Evolutionary conservation across 345 rosid species (phyloP).

Genomic region (Lepidium sativum): DNA sequence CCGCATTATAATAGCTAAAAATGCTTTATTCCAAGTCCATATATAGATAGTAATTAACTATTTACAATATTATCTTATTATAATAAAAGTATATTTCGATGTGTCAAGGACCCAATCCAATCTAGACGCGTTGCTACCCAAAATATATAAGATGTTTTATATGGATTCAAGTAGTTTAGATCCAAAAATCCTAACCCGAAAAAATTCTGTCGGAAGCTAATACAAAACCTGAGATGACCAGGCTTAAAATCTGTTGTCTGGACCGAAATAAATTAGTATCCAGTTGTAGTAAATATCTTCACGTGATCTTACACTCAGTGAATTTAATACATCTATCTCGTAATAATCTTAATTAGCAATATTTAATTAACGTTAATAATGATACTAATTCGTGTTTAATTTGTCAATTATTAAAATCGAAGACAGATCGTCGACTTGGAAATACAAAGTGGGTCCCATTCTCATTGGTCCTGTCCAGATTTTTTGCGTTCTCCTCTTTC

Average conservation of each 20-base stretch:
- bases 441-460: slow-evolving; percentile 13
- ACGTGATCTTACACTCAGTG: slow-evolving; percentile 11
- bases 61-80: background rate
- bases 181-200: too few relatives aligned
- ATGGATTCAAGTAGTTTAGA: too few relatives aligned
- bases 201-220: too few relatives aligned
- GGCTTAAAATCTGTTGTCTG: background rate
- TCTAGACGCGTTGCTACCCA: too few relatives aligned
- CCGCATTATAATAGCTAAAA: slow-evolving; percentile 7
- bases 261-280: background rate
- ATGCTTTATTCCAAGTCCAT: background rate
- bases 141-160: too few relatives aligned
- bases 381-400: background rate
- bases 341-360: background rate
- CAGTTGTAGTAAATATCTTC: slow-evolving; percentile 1
- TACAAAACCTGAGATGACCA: too few relatives aligned
- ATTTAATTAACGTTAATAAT: background rate
- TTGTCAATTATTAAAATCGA: background rate
- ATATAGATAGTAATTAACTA: background rate
- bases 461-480: background rate
- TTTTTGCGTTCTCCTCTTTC: background rate
- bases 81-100: background rate
- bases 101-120: too few relatives aligned
- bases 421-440: slow-evolving; percentile 19
- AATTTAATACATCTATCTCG: background rate